Evolutionary conservation across 2,329 filamentous ascomycete species (phyloP).

Genomic region (Mycocentrospora acerina): DNA sequence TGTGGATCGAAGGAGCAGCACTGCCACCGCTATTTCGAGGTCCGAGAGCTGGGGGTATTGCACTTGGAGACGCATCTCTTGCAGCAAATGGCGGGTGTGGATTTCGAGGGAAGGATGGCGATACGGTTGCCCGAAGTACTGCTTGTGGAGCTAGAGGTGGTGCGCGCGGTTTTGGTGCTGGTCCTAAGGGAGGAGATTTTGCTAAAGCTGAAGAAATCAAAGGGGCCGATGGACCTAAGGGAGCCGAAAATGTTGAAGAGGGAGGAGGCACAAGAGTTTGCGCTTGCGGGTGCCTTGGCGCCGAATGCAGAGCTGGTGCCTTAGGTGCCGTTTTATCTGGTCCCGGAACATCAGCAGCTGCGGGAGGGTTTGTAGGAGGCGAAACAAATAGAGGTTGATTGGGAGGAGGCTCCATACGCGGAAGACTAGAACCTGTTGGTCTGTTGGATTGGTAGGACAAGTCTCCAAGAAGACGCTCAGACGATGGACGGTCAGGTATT

Average conservation of each 20-base stretch:
- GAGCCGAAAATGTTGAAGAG: not conserved
- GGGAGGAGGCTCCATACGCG: constrained; percentile 25
- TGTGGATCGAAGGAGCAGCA: constrained; percentile 26
- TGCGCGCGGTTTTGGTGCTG: constrained; percentile 26
- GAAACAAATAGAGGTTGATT: constrained; percentile 15
- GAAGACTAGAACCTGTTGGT: constrained; percentile 13
- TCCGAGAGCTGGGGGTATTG: constrained; percentile 25
- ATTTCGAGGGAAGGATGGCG: constrained; percentile 35
- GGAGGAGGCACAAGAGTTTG: constrained; percentile 10
- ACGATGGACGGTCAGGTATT: constrained; percentile 24
- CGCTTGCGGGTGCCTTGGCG: constrained; percentile 4
- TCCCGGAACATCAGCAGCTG: constrained; percentile 6
- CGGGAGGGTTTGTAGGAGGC: not conserved
- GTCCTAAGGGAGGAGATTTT: constrained; percentile 34
- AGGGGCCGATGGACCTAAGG: constrained; percentile 8
- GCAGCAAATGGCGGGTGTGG: constrained; percentile 25
- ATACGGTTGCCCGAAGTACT: constrained; percentile 30
- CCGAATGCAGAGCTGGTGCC: constrained; percentile 3
- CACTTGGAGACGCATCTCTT: constrained; percentile 32
- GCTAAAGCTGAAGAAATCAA: constrained; percentile 10
- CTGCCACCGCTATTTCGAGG: constrained; percentile 23
- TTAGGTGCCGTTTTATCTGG: constrained; percentile 19
- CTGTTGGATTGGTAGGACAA: constrained; percentile 21
- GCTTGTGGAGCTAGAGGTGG: constrained; percentile 40
- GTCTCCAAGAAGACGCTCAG: constrained; percentile 29